Conservation (phyloP, 2,329 filamentous ascomycete genomes). For the Monosporascus sp. region DNA sequence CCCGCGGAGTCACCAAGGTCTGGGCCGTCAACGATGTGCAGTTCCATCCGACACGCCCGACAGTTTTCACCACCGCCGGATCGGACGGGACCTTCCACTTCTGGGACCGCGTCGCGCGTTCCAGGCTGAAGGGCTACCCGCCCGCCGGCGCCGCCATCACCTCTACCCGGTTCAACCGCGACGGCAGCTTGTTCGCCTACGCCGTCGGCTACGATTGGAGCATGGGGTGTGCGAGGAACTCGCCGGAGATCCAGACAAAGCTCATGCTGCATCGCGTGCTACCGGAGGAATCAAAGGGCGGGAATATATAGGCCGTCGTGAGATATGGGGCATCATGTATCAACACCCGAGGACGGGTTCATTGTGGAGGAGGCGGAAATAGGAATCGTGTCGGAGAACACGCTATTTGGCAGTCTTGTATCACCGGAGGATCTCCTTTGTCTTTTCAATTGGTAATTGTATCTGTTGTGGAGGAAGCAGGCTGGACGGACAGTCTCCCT, state of each 20-base stretch:
- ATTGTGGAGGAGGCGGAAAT: neutral
- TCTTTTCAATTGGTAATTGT: neutral
- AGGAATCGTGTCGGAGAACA: neutral
- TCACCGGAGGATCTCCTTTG: conserved; percentile 9
- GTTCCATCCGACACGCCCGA: conserved; percentile 22
- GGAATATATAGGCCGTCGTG: conserved; percentile 1
- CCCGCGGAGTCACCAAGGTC: conserved; percentile 16
- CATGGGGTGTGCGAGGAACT: conserved; percentile 48
- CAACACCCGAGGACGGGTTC: too few relatives aligned
- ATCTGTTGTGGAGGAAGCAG: neutral
- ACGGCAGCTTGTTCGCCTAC: conserved; percentile 53
- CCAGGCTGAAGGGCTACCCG: conserved; percentile 49
- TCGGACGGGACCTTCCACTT: conserved; percentile 37
- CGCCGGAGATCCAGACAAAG: conserved; percentile 15
- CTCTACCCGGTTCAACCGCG: conserved; percentile 55
- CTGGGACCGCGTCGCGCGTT: conserved; percentile 51
- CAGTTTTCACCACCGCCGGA: conserved; percentile 27
- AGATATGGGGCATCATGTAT: neutral
- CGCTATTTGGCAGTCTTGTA: conserved; percentile 5
- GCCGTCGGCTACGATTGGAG: conserved; percentile 70
- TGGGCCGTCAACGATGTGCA: conserved; percentile 28
- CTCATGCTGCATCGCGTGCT: conserved; percentile 25
- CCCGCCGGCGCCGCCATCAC: conserved; percentile 53
- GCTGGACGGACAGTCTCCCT: neutral
- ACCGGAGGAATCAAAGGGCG: conserved; percentile 12